Conservation (phyloP, 1,284 basidiomycete species). For the Microbotryum silenes-acaulis region DNA sequence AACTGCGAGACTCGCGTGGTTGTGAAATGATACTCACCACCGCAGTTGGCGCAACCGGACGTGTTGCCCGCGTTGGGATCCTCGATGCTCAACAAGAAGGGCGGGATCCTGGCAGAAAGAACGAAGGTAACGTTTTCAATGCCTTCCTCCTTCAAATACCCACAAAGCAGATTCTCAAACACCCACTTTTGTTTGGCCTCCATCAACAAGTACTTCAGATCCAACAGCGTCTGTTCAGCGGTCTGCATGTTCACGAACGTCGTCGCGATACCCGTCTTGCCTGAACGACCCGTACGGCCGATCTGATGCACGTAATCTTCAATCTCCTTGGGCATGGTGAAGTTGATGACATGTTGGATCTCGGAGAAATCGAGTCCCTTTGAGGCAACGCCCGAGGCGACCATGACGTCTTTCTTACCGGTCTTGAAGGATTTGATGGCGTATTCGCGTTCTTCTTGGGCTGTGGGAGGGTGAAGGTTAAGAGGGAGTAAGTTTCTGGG, state of each 20-base stretch:
- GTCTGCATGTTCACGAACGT: conserved; percentile 99
- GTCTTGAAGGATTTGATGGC: conserved; percentile 96
- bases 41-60: conserved; percentile 90
- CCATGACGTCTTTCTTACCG: conserved; percentile 97
- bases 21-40: conserved; percentile 52
- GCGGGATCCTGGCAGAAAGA: conserved; percentile 63
- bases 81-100: conserved; percentile 85
- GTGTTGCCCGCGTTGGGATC: conserved; percentile 78
- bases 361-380: conserved; percentile 98
- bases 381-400: conserved; percentile 92
- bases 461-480: conserved; percentile 44
- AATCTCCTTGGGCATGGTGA: conserved; percentile 98
- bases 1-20: too few species aligned
- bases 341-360: conserved; percentile 95
- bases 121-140: neutral
- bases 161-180: neutral
- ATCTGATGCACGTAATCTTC: conserved; percentile 97
- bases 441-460: conserved; percentile 97
- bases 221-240: conserved; percentile 86
- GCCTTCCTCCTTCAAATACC: neutral
- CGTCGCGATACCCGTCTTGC: conserved; percentile 98
- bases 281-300: conserved; percentile 91
- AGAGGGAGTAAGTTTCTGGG: neutral
- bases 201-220: conserved; percentile 93
- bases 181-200: conserved; percentile 92